Conservation (phyloP, 495 filamentous ascomycete species). For the Penicillium salamii region DNA sequence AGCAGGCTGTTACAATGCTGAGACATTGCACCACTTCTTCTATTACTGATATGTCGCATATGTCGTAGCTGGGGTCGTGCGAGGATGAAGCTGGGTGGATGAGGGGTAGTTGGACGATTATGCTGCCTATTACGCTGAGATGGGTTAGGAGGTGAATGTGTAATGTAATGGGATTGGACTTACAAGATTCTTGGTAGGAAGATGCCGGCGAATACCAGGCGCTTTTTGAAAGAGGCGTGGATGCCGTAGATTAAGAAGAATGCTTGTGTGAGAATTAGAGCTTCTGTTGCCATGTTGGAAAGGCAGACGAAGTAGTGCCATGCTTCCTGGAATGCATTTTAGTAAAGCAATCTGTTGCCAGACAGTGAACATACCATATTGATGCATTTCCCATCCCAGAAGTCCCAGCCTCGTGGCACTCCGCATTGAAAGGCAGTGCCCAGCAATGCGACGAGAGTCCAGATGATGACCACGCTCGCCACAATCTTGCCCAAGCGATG, state of each 20-base stretch:
- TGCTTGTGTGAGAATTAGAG: constrained; percentile 22
- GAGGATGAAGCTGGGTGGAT: constrained; percentile 4
- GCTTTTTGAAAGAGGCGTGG: constrained; percentile 18
- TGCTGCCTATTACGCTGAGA: constrained; percentile 18
- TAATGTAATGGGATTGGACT: too few relatives aligned
- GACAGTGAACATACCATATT: constrained; percentile 14
- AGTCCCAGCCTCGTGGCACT: constrained; percentile 23
- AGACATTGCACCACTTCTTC: constrained; percentile 14
- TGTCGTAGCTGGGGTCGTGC: constrained; percentile 17
- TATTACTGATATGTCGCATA: constrained; percentile 10
- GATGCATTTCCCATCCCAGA: constrained; percentile 22
- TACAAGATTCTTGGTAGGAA: constrained; percentile 25
- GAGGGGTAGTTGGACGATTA: constrained; percentile 14
- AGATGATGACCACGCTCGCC: constrained; percentile 8
- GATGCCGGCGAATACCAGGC: constrained; percentile 21
- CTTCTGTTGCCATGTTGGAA: constrained; percentile 25
- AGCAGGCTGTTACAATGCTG: constrained; percentile 24
- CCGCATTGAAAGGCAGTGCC: constrained; percentile 26
- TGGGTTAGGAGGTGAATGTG: neutral
- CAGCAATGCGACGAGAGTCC: constrained; percentile 20
- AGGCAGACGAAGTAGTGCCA: constrained; percentile 23
- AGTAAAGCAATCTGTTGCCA: neutral
- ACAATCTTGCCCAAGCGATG: constrained; percentile 15
- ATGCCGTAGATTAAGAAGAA: constrained; percentile 22
- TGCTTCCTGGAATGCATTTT: constrained; percentile 7